Base-by-base conservation (phyloP, 257 asterid genomes). In the Scutellaria galericulata region DNA sequence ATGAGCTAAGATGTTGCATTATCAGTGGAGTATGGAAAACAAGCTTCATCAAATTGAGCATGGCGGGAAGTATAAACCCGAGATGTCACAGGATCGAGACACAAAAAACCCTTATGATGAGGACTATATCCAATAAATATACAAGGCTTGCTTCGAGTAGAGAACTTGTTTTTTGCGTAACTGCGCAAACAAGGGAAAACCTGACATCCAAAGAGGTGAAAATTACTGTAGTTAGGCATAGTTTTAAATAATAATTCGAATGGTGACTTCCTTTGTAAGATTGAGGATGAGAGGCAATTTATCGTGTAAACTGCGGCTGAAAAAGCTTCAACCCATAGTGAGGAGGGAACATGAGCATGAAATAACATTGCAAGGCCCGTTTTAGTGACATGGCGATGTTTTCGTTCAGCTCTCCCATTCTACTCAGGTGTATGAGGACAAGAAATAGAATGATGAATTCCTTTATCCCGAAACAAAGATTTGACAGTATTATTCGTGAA, bases 251-350 rank as follows among this genome's bases (percentile, higher is more conserved):
- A 22, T 24, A 56, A 56, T 11, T 56, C 62, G 9, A 56, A 56
- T 7, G 62, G 62, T 7, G 62, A 22, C 41, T 56, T 56, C 13
- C 62, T 39, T 22, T 56, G 40, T 22, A 56, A 8, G 12, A 56
- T 9, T 5, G 14, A 56, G 24, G 62, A 56, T 4, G 62, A 14
- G 3, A 56, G 40, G 4, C 62, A n/a, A 6, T 56, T 56, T 0
- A 56, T 24, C 5, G 62, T 56, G 41, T 18, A 56, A 0, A 56
- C 14, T 3, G 62, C 42, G 8, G 41, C 14, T 9, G 62, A 56
- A 11, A 56, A 56, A 56, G 62, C 62, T 56, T 56, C 62, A 22
- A 56, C 62, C 62, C 62, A 56, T 2, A 56, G 41, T 7, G 62
- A 56, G 5, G 62, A 7, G 1, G 62, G 62, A 56, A 39, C 62